Percentiles rank a stretch among this genome's conserved stretches.
Conservation (phyloP, 202 grass and related monocot species). For the Miscanthus sacchariflorus region DNA sequence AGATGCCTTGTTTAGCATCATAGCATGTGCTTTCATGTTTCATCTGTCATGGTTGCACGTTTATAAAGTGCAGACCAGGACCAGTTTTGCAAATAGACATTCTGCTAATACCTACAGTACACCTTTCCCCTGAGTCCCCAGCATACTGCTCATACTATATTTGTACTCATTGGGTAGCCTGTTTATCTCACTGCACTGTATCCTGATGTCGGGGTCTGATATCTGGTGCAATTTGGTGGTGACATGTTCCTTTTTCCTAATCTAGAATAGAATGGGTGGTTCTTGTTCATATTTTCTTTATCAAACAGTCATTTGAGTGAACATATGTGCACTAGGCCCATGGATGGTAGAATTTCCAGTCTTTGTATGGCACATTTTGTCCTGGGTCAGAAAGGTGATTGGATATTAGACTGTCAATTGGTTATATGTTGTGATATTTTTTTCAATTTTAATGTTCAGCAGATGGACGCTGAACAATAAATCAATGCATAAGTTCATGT, state of each 20-base stretch:
- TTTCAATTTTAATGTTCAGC: not conserved
- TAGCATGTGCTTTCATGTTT: not conserved
- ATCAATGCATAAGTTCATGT: slow-evolving; percentile 11
- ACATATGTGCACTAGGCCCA: not conserved
- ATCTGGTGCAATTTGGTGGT: not conserved
- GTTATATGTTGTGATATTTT: not conserved
- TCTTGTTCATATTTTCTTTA: slow-evolving; percentile 1
- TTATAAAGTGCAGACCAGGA: not conserved
- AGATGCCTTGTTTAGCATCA: not conserved
- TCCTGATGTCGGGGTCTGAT: not conserved
- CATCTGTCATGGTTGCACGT: not conserved
- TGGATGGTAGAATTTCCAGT: not conserved
- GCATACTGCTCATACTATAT: not conserved
- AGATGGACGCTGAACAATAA: not conserved
- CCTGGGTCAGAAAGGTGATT: not conserved
- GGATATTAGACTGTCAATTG: not conserved
- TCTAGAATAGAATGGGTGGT: not conserved
- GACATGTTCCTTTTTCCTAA: not conserved
- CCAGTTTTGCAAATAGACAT: not conserved
- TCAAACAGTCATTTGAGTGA: not conserved
- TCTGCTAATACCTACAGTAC: not conserved
- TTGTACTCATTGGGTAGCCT: not conserved
- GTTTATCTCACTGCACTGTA: not conserved
- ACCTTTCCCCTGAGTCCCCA: not conserved
- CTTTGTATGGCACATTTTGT: not conserved